These are phyloP conservation scores for Thuja plicata DNA, from an alignment of 83 land plant genomes.

Conservation along the genomic window DNA sequence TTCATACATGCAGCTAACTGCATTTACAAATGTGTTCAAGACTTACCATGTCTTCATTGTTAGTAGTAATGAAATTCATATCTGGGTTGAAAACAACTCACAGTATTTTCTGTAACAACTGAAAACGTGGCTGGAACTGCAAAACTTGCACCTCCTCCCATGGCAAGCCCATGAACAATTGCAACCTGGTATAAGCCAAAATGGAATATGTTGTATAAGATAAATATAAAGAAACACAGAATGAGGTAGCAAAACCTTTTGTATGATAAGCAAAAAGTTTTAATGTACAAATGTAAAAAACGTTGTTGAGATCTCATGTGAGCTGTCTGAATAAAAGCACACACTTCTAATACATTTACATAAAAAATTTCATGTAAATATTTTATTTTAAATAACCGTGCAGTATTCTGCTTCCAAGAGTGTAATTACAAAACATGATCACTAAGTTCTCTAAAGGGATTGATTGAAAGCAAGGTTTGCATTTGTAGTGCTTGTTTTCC, in stretches of 20 bases:
- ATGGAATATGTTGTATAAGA: background rate
- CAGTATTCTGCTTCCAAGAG: background rate
- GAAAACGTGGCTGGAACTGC: constrained; percentile 66
- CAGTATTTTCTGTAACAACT: constrained; percentile 93
- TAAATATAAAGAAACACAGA: constrained; percentile 3
- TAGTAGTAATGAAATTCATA: background rate
- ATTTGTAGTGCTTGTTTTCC: background rate
- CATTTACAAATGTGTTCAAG: background rate
- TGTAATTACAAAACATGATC: background rate
- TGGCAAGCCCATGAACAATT: constrained; percentile 74
- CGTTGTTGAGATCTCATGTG: background rate
- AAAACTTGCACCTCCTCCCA: constrained; percentile 94
- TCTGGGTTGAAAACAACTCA: constrained; percentile 36
- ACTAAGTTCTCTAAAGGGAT: background rate
- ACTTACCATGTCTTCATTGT: background rate
- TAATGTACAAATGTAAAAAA: background rate
- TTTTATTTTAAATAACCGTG: background rate
- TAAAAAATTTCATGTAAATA: background rate
- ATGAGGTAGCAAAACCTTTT: background rate
- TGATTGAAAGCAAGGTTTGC: background rate
- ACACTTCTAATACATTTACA: background rate
- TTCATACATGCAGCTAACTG: background rate
- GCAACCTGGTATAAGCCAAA: constrained; percentile 55
- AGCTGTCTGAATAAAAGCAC: background rate
- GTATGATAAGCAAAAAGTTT: background rate